Evolutionary conservation across 108 stramenopile species (phyloP), one percentile per base, ranked within the genome.

Genomic region (Fragilaria radians): DNA sequence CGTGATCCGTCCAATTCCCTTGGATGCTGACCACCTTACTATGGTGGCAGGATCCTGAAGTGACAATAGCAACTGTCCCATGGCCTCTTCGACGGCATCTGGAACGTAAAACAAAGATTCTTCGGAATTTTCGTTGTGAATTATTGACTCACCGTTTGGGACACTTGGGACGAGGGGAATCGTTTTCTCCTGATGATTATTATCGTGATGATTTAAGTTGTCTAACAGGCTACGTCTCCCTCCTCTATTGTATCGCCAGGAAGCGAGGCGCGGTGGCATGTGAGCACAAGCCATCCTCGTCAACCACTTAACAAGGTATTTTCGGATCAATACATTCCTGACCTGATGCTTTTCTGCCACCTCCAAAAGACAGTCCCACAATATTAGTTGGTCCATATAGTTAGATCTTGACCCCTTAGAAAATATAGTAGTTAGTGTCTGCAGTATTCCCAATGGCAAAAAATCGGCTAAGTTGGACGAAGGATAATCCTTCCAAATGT

Each of bases 21-120:
- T 99, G 28, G 99, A 97, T 1, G 96, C 94, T 0, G 93, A 93
- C 99, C 99, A 99, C 45, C 99, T 79, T 21, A 99, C 99, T 22
- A 93, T 76, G n/a, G 99, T 99, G 7, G 91, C 61, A 3, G 84
- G 49, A 72, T 96, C 94, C 24, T 78, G 62, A 9, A 98, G 65
- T 7, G 76, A 82, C 17, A 45, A 54, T 21, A 96, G 60, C n/a
- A 98, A 76, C 65, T 80, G 86, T 36, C 89, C 97, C 68, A 97
- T 83, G 48, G 95, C 87, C 52, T 97, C 94, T 79, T 99, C 99
- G 22, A 99, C 83, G 70, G 92, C 76, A 54, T 95, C 90, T 21
- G 96, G 94, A 17, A 97, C 83, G 23, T 78, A 62, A 54, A 85
- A 89, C 36, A 86, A 55, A 47, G 68, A 46, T 48, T 68, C 62